phyloP scores from a whole-genome alignment of 768 basidiomycete species.

The Pleurotus tuoliensis region DNA sequence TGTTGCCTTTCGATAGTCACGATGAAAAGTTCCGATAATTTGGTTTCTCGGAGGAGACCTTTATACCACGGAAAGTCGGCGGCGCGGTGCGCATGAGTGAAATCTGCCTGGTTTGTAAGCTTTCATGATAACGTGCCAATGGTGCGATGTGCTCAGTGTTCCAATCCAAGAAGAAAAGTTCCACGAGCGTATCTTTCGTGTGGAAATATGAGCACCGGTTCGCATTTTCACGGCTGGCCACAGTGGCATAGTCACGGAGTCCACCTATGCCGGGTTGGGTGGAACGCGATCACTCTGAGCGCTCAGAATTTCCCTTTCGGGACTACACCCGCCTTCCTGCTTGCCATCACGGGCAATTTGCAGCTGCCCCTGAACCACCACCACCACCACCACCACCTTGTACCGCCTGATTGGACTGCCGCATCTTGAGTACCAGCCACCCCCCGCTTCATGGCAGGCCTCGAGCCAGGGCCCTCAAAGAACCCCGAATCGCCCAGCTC shows the following conservation, averaged over 20 bases:
- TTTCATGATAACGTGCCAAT: background rate
- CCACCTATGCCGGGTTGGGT: background rate
- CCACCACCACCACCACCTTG: background rate
- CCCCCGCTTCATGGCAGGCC: constrained; percentile 3
- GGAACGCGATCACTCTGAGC: background rate
- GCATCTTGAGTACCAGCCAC: too few relatives aligned
- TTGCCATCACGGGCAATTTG: background rate
- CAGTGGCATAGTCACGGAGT: background rate
- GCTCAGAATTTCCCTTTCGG: constrained; percentile 3
- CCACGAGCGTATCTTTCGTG: too few relatives aligned
- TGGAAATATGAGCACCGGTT: too few relatives aligned
- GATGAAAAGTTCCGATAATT: background rate
- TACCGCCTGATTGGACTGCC: too few relatives aligned
- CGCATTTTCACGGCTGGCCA: background rate
- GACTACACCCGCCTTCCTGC: background rate
- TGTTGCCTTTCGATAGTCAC: background rate
- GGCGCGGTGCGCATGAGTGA: background rate
- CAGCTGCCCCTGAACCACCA: background rate
- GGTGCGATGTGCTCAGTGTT: background rate
- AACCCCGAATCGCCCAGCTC: background rate
- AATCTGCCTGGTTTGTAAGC: background rate
- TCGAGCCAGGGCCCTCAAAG: background rate
- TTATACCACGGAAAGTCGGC: background rate
- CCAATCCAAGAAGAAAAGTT: too few relatives aligned
- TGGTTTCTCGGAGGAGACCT: background rate